Evolutionary conservation across 1,284 basidiomycete species (phyloP), one percentile per base, ranked within the genome.

Genomic region (Heterobasidion irregulare): DNA sequence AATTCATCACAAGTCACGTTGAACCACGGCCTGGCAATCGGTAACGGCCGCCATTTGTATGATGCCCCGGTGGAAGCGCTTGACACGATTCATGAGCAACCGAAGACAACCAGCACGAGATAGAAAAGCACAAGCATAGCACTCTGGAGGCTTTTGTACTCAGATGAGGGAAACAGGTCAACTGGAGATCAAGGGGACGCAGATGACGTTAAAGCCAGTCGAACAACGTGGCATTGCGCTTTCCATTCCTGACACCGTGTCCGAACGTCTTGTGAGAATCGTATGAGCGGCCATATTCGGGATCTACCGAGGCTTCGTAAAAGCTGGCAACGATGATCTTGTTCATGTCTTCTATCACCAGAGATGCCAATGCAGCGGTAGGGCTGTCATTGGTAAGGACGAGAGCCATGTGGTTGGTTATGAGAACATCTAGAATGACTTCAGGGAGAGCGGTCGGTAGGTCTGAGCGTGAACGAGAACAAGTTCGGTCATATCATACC

Each of bases 271-370:
- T 62, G 41, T 13, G 65, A 50, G 26, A 61, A 1, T 56, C 53
- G 15, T 59, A 55, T 12, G 64, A 67, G 9, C 49, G 57, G 2
- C 62, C 62, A 53, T 58, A 64, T 38, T 60, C 59, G 1, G 63
- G 64, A 52, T 68, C 64, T 1, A 57, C 50, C 2, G 71, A 59
- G 6, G 58, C 53, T n/a, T 70, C 65, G 18, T 61, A 46, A 12
- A 67, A 56, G 18, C 55, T 54, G 7, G 54, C 33, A 2, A 63
- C 55, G 0, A 62, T 59, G 46, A 63, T 49, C 32, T 9, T 13
- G 38, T 43, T 59, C 46, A 53, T 38, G 50, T 52, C 67, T 63
- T 50, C 65, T 62, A 49, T 9, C 16, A n/a, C 18, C 16, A 47
- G 13, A 13, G 46, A 15, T 13, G 53, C 33, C 9, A 41, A 36